These are phyloP conservation scores for Aspergillus proliferans DNA, from an alignment of 2,329 filamentous ascomycete genomes.

Conservation along the genomic window DNA sequence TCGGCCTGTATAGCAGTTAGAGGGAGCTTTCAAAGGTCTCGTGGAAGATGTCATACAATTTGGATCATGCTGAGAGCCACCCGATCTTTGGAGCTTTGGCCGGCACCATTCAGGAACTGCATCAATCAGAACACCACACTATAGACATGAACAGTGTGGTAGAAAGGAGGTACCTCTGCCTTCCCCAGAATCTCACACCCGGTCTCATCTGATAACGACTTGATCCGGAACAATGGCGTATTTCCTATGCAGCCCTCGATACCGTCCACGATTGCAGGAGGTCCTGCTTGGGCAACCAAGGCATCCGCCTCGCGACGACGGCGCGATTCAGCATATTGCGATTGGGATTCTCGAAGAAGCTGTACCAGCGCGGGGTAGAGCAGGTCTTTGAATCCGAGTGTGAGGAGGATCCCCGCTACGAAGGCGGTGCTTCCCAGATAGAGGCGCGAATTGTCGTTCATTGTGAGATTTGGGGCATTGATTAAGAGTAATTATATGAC, in stretches of 20 bases:
- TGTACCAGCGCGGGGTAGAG: conserved; percentile 68
- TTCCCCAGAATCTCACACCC: conserved; percentile 88
- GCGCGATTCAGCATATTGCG: conserved; percentile 27
- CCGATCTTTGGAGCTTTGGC: conserved; percentile 88
- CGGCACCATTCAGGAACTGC: conserved; percentile 84
- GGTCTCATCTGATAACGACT: conserved; percentile 76
- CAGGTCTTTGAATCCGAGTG: conserved; percentile 71
- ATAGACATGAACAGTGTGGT: background rate
- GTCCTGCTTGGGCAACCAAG: conserved; percentile 22
- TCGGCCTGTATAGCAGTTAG: conserved; percentile 56
- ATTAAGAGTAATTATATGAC: background rate
- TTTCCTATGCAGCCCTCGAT: conserved; percentile 91
- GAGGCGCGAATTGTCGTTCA: conserved; percentile 33
- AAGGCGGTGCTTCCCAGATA: conserved; percentile 70
- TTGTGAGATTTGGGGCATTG: conserved; percentile 7
- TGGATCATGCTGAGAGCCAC: conserved; percentile 87
- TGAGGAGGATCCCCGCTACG: conserved; percentile 66
- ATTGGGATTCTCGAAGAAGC: conserved; percentile 39
- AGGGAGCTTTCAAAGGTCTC: background rate
- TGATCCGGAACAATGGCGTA: conserved; percentile 81
- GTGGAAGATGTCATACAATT: conserved; percentile 34
- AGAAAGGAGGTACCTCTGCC: conserved; percentile 58
- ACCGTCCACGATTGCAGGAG: conserved; percentile 59
- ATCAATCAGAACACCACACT: background rate
- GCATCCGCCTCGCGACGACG: conserved; percentile 16